Evolutionary conservation across 1,139 yeast species (phyloP).

Genomic region (Protomyces inouyei): DNA sequence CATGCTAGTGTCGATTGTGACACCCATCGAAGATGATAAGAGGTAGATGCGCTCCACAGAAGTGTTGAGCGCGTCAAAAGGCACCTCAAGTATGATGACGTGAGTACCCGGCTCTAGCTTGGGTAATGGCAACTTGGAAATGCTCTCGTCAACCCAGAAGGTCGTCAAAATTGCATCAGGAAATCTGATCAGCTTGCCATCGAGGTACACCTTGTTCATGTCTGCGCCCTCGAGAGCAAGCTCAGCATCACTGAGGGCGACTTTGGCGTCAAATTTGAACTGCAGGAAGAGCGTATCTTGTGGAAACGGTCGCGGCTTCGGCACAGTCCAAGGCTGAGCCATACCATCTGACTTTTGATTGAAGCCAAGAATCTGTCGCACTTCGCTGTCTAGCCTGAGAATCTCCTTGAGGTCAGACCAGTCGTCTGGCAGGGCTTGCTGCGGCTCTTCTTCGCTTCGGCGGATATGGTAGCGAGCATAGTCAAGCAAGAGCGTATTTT

Average conservation of each 20-base stretch:
- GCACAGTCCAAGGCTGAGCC: slow-evolving; percentile 24
- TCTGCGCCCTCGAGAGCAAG: slow-evolving; percentile 18
- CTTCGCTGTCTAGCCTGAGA: slow-evolving; percentile 7
- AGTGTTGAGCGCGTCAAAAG: slow-evolving; percentile 16
- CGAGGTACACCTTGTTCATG: slow-evolving; percentile 1
- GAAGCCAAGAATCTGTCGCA: slow-evolving; percentile 9
- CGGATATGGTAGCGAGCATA: slow-evolving; percentile 10
- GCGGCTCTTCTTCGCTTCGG: not conserved
- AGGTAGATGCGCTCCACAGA: slow-evolving; percentile 21
- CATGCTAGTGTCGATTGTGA: not conserved
- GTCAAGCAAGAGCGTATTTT: slow-evolving; percentile 17
- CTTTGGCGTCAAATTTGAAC: not conserved
- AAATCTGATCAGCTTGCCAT: not conserved
- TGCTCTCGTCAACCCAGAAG: slow-evolving; percentile 14
- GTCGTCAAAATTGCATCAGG: not conserved
- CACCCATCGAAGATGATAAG: not conserved
- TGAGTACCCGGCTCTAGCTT: slow-evolving; percentile 8
- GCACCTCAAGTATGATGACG: slow-evolving; percentile 4
- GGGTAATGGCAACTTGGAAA: slow-evolving; percentile 6
- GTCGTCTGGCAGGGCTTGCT: not conserved
- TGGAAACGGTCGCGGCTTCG: slow-evolving; percentile 17
- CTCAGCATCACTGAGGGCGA: not conserved
- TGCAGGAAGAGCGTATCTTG: slow-evolving; percentile 3
- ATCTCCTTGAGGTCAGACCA: slow-evolving; percentile 18
- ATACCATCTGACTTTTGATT: slow-evolving; percentile 18